Conservation (phyloP, 2,329 filamentous ascomycete species). For the Bisporella sp. region DNA sequence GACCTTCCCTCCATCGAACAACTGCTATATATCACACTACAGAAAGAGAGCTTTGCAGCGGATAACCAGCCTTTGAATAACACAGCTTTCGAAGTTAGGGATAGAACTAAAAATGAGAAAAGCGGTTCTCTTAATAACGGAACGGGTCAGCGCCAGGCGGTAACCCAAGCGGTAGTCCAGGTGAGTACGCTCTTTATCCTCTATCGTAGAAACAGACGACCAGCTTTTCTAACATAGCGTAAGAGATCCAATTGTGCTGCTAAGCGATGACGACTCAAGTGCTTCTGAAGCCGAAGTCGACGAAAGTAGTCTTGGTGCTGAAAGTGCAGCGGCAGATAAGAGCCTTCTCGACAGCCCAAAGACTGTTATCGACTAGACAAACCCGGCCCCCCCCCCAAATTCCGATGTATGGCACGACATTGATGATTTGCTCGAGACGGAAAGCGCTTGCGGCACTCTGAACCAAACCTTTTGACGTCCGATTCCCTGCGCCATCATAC, state of each 20-base stretch:
- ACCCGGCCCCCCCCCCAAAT: slow-evolving; percentile 10
- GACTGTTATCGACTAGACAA: slow-evolving; percentile 12
- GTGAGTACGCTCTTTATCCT: slow-evolving; percentile 9
- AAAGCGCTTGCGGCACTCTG: slow-evolving; percentile 7
- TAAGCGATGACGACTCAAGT: slow-evolving; percentile 11
- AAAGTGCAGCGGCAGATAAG: slow-evolving; percentile 7
- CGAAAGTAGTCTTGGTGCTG: slow-evolving; percentile 6
- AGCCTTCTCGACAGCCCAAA: slow-evolving; percentile 10
- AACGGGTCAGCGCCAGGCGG: slow-evolving; percentile 8
- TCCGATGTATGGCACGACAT: slow-evolving; percentile 14
- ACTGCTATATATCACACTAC: slow-evolving; percentile 11
- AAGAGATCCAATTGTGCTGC: slow-evolving; percentile 8
- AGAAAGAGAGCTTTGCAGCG: slow-evolving; percentile 10
- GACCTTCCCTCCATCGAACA: slow-evolving; percentile 13
- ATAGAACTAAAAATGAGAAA: slow-evolving; percentile 8
- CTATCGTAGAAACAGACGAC: slow-evolving; percentile 6
- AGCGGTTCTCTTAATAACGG: slow-evolving; percentile 7
- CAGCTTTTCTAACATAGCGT: slow-evolving; percentile 7
- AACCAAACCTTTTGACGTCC: slow-evolving; percentile 10
- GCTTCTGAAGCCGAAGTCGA: slow-evolving; percentile 11
- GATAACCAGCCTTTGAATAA: slow-evolving; percentile 6
- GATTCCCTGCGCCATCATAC: slow-evolving; percentile 5
- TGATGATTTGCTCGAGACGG: slow-evolving; percentile 14
- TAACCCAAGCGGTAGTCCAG: slow-evolving; percentile 10
- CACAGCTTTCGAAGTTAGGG: slow-evolving; percentile 8